phyloP scores from a whole-genome alignment of 352 stramenopile genomes.

The Thraustochytrium aureum region DNA sequence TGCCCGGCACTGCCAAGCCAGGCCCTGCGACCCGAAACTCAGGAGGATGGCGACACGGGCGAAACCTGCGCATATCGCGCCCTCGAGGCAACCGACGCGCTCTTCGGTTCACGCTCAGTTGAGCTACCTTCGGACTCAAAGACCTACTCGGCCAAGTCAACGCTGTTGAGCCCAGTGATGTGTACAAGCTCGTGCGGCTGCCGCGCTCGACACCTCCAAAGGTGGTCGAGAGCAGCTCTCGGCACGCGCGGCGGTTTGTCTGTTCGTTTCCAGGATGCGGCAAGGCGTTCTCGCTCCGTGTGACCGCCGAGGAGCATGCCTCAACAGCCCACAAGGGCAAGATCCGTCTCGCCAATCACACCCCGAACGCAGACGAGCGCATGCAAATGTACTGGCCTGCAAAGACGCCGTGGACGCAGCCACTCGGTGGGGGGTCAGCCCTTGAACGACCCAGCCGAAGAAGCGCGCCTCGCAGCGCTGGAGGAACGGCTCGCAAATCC shows the following conservation, averaged over 20 bases:
- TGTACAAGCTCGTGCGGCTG: slow-evolving; percentile 16
- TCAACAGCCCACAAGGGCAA: slow-evolving; percentile 2
- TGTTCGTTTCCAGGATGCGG: slow-evolving; percentile 44
- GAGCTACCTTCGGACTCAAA: no score
- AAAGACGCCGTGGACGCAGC: background rate
- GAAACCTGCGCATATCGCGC: no score
- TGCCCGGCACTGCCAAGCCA: no score
- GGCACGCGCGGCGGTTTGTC: slow-evolving; percentile 2
- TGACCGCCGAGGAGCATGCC: slow-evolving; percentile 16
- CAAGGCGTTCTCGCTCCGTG: slow-evolving; percentile 1
- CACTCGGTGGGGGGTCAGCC: background rate
- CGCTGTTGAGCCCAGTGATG: background rate
- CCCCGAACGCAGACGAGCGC: background rate
- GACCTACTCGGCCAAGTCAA: background rate
- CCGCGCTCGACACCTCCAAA: background rate
- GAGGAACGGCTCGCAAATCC: slow-evolving; percentile 19
- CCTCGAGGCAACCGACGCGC: no score
- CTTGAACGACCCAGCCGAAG: slow-evolving; percentile 5
- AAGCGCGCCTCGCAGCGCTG: background rate
- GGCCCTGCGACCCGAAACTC: no score
- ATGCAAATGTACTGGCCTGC: slow-evolving; percentile 42
- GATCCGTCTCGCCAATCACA: background rate
- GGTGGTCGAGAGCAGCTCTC: background rate
- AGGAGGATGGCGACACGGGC: no score
- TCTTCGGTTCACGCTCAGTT: no score